Evolutionary conservation across 257 asterid species (phyloP).

Genomic region (Striga asiatica): DNA sequence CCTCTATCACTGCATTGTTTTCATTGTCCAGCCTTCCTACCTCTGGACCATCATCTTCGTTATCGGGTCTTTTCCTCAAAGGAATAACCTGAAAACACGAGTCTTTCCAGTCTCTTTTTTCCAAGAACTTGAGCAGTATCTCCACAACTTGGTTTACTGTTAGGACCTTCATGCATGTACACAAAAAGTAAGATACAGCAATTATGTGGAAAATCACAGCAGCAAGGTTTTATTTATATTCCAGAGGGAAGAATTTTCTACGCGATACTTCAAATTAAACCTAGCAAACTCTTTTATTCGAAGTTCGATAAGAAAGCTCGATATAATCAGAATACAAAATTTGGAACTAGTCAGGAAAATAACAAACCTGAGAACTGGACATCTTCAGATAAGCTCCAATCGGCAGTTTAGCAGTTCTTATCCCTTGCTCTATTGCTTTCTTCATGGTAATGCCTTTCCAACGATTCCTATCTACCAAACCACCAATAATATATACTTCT

Average conservation of each 20-base stretch:
- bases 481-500: constrained; percentile 78
- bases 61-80: constrained; percentile 67
- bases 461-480: constrained; percentile 92
- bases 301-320: no score
- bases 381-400: constrained; percentile 77
- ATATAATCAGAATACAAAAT: no score
- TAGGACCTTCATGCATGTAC: constrained; percentile 79
- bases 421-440: constrained; percentile 84
- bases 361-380: constrained; percentile 99
- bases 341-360: no score
- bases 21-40: constrained; percentile 14
- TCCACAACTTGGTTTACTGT: constrained; percentile 93
- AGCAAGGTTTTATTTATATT: no score
- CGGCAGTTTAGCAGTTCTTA: constrained; percentile 89
- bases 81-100: constrained; percentile 84
- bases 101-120: constrained; percentile 68
- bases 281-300: no score
- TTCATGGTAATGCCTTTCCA: constrained; percentile 93
- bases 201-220: no score
- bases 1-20: constrained; percentile 17
- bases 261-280: no score
- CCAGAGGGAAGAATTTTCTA: no score
- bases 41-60: constrained; percentile 16
- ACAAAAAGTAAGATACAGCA: background rate
- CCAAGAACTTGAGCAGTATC: constrained; percentile 75